These are phyloP conservation scores for Raddia distichophylla DNA, from an alignment of 176 grass and related monocot genomes.

Conservation along the genomic window DNA sequence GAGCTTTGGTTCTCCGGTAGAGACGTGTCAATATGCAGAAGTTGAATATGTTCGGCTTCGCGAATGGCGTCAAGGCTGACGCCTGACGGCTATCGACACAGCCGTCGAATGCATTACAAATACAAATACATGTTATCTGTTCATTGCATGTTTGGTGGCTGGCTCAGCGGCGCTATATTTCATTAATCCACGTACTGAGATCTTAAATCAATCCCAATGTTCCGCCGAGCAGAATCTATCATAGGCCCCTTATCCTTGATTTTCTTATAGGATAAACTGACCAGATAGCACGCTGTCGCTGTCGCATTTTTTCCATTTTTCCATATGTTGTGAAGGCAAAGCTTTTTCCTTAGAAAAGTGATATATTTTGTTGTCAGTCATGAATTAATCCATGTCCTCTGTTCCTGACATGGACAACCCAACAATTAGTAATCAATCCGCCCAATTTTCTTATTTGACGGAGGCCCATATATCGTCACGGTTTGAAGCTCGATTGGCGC, in stretches of 20 bases:
- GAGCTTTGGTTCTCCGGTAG: neutral
- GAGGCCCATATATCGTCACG: constrained; percentile 15
- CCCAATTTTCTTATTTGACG: neutral
- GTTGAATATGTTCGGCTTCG: neutral
- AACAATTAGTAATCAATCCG: neutral
- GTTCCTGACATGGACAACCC: neutral
- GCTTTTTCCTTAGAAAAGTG: neutral
- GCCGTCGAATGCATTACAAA: neutral
- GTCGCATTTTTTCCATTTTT: neutral
- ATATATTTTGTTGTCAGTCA: neutral
- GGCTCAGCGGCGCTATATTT: neutral
- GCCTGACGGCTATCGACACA: neutral
- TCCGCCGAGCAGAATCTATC: neutral
- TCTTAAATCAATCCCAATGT: neutral
- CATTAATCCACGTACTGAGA: neutral
- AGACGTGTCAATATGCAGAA: neutral
- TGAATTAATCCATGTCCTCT: neutral
- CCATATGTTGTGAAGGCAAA: neutral
- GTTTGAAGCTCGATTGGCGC: neutral
- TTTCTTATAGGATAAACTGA: neutral
- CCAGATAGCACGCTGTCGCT: neutral
- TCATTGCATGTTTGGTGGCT: neutral
- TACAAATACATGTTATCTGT: neutral
- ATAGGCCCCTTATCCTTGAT: neutral
- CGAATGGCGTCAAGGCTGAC: neutral